Evolutionary conservation across 768 basidiomycete species (phyloP), one percentile per base, ranked within the genome.

Genomic region (Austroboletus festivus): DNA sequence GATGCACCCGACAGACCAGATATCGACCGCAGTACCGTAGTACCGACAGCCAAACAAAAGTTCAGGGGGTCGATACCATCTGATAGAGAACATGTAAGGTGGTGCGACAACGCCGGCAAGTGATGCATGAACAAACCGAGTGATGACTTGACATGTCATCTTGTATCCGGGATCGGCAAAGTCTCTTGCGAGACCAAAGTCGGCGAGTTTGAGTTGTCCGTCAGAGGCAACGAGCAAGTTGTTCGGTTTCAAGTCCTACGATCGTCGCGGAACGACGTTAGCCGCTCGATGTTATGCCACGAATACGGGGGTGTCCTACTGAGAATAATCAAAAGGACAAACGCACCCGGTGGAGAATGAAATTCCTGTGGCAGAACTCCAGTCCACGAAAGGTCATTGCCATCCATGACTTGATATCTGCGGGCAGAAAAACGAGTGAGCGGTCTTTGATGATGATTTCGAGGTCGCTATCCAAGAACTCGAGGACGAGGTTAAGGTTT

Each of bases 141-240:
- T 99, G 69, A 99, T 97, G 52, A 99, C 95, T 63, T 97, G 93
- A 59, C 86, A 90, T 0, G 96, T 97, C 96, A 99, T 98, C 68
- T 92, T 93, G 62, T 86, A 86, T 4, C 86, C 88, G 21, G 94
- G 93, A 59, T 98, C 96, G 15, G 89, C 91, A 67, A 88, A 95
- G 71, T 99, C 96, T 48, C 96, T 75, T 21, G 96, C 96, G 8
- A 99, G 80, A 78, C 96, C 96, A 67, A 99, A 99, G 81, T 99
- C 96, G 12, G 96, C 96, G 40, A 99, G 80, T 71, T 99, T 99
- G 55, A 98, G 84, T 44, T 89, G 84, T 0, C 96, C 96, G 44
- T 91, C 81, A 0, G 88, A 80, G 0, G 93, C 82, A 51, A 99
- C 88, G 61, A 99, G 83, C 72, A 99, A 78, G 70, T 99, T 99